These are phyloP conservation scores for Amoebophrya sp. DNA, from an alignment of 169 alveolate genomes.

Conservation along the genomic window DNA sequence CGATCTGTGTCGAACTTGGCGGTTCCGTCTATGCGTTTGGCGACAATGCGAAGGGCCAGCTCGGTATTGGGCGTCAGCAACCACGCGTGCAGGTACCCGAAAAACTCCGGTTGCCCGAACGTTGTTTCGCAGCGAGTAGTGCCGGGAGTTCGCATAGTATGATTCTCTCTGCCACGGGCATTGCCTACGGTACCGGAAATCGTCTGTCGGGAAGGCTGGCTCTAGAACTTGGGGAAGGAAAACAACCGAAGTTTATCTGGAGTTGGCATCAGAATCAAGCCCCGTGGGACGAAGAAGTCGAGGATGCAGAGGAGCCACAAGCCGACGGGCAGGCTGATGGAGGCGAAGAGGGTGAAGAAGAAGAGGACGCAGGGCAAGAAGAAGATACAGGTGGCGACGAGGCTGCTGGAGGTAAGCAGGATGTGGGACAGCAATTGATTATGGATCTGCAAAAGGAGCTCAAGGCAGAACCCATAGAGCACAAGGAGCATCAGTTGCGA, in stretches of 20 bases:
- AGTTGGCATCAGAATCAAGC: not conserved
- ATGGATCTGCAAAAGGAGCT: not conserved
- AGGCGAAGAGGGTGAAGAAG: not conserved
- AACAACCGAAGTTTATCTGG: not conserved
- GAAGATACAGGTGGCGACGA: not conserved
- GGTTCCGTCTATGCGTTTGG: constrained; percentile 43
- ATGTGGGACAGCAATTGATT: not conserved
- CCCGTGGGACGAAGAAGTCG: not conserved
- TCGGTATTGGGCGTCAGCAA: constrained; percentile 36
- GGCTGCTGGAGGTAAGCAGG: not conserved
- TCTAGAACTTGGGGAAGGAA: not conserved
- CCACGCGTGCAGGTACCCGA: not conserved
- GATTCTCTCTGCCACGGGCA: not conserved
- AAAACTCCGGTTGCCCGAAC: not conserved
- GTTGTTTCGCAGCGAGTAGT: not conserved
- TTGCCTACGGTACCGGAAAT: not conserved
- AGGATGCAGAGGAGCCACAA: no score
- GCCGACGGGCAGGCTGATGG: no score
- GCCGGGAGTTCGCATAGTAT: not conserved
- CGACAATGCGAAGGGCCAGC: constrained; percentile 42
- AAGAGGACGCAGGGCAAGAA: not conserved
- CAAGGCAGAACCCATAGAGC: not conserved
- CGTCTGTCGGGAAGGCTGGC: not conserved
- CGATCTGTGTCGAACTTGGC: constrained; percentile 27
- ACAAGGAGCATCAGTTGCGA: not conserved